Evolutionary conservation across 345 rosid genomes (phyloP), one percentile per base, ranked within the genome.

Genomic region (Boechera retrofracta): DNA sequence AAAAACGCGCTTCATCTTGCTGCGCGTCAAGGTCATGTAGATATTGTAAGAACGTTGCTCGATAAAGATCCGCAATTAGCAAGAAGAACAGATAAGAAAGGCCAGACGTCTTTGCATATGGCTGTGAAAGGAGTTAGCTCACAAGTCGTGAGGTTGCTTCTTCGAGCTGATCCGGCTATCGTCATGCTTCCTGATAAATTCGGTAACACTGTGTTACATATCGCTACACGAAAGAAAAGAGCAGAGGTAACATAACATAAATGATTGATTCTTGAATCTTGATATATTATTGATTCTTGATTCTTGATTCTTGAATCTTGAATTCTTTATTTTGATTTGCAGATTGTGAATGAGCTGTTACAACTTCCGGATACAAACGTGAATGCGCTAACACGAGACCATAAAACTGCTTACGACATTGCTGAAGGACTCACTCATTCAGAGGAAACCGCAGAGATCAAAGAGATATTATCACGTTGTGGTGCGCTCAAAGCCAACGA

Each of bases 91-190:
- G 98, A 95, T 71, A 95, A 91, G 88, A 95, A 95, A 74, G 97
- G 91, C 6, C 99, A 95, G 75, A 95, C 98, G 10, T 88, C 99
- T 39, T 79, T 95, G 77, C 99, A 95, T 71, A 95, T 91, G 98
- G 96, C 97, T 54, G 96, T 92, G n/a, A 92, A 95, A 86, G 98
- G 98, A n/a, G 74, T 80, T 45, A 89, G 87, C 82, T 58, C 79
- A 71, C 75, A 82, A 54, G 96, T 86, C 29, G 99, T 91, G 68
- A 83, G 80, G 85, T 76, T 85, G 82, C 89, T 92, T 38, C 92
- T 94, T 81, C 81, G 79, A 31, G 83, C 88, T 36, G 97, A 90
- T 86, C 81, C 91, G 5, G 89, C 92, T 47, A 89, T 84, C 45
- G 93, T 89, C 69, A 87, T 88, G 91, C 95, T 92, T 16, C 97